These are phyloP conservation scores for Colletotrichum sansevieriae DNA, from an alignment of 2,329 filamentous ascomycete genomes.

Conservation along the genomic window DNA sequence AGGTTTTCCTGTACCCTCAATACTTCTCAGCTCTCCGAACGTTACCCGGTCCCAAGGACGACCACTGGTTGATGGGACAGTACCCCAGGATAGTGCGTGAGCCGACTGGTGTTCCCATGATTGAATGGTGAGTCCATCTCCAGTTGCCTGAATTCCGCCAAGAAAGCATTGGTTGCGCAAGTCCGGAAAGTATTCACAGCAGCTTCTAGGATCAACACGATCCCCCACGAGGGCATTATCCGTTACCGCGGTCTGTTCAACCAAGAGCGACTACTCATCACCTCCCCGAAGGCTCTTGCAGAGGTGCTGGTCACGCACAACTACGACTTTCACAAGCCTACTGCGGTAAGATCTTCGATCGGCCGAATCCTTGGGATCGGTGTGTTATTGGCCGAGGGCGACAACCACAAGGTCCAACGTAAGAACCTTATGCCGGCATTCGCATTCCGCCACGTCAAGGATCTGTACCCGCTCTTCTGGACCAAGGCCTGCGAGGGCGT, in stretches of 20 bases:
- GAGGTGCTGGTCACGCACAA: slow-evolving; percentile 77
- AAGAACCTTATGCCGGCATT: slow-evolving; percentile 87
- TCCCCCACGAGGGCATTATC: slow-evolving; percentile 78
- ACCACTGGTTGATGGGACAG: slow-evolving; percentile 64
- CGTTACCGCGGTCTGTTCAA: slow-evolving; percentile 75
- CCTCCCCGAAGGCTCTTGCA: slow-evolving; percentile 73
- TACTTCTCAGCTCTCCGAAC: slow-evolving; percentile 63
- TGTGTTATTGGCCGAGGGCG: slow-evolving; percentile 86
- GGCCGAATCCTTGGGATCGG: slow-evolving; percentile 77
- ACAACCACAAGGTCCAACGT: slow-evolving; percentile 86
- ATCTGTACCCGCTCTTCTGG: slow-evolving; percentile 90
- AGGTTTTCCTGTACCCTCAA: slow-evolving; percentile 61
- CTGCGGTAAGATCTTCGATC: slow-evolving; percentile 65
- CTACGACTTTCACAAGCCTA: slow-evolving; percentile 78
- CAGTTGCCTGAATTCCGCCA: background rate
- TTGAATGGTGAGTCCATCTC: slow-evolving; percentile 59
- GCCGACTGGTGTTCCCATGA: slow-evolving; percentile 59
- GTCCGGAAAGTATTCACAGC: slow-evolving; percentile 36
- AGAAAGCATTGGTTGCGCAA: no score
- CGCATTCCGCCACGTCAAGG: slow-evolving; percentile 86
- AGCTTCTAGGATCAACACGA: slow-evolving; percentile 64
- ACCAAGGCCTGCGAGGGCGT: slow-evolving; percentile 78
- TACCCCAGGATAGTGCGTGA: slow-evolving; percentile 54
- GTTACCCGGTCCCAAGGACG: slow-evolving; percentile 59
- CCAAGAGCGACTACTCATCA: slow-evolving; percentile 71